Evolutionary conservation across 2,329 filamentous ascomycete species (phyloP), one percentile per base, ranked within the genome.

Genomic region (Pseudogymnoascus sp.): DNA sequence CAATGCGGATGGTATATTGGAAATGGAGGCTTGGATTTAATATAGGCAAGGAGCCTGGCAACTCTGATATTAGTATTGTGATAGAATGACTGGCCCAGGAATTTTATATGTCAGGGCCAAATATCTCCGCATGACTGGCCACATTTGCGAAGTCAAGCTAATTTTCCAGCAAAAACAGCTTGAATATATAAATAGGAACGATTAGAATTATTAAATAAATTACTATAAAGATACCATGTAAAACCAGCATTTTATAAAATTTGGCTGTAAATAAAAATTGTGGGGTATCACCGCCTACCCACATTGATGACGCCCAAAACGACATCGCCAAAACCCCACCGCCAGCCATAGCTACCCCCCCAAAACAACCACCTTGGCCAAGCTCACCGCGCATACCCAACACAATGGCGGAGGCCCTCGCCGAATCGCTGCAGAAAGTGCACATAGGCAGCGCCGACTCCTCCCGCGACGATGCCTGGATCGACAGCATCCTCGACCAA

Each of bases 401-500:
- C 39, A 61, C 23, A 51, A 73, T 74, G 72, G 67, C 68, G 29
- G 68, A 73, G 31, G 64, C 62, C 34, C 75, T 87, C 12, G 73
- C 77, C 12, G 75, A 77, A 64, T 80, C 82, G 69, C 77, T 87
- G 62, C 76, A 79, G 62, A 75, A 77, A 71, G 77, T 87, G 64
- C 78, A 78, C 60, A 72, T 86, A 23, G 65, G 66, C 12, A 65
- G 39, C 10, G 70, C 70, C 61, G 71, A 74, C 61, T 68, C 70
- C 18, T 65, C 69, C 59, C 69, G 70, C 26, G 66, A 68, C 61
- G 73, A 74, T 60, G 73, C 70, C 66, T 79, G 75, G 72, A 84
- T 88, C 67, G 86, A 89, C 71, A 77, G 82, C 65, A 77, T 88
- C 63, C 78, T 88, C 63, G 80, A 83, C 68, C 75, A 81, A 67